A percentile compares a stretch with the other conserved stretches of the same genome.
Conservation (phyloP, 129 eudicot species). For the Oenanthe sinensis region DNA sequence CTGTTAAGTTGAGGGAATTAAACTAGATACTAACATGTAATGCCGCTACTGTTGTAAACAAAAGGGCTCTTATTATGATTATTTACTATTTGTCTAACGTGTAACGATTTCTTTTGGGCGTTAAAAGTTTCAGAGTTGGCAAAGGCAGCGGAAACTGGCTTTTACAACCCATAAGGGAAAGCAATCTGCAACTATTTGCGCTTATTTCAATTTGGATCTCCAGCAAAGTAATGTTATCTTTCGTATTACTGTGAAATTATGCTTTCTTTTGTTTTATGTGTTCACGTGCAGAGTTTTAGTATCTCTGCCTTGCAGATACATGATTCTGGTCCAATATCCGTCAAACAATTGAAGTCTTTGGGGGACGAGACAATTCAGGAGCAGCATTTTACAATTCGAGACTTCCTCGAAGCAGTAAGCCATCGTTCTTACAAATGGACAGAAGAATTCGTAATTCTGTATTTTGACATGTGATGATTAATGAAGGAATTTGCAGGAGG, state of each 20-base stretch:
- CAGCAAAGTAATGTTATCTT: slow-evolving; percentile 50
- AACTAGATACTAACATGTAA: not conserved
- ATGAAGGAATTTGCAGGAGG: slow-evolving; percentile 52
- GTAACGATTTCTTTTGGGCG: slow-evolving; percentile 5
- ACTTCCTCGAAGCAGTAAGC: slow-evolving; percentile 71
- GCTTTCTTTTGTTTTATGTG: slow-evolving; percentile 3
- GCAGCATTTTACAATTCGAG: slow-evolving; percentile 65
- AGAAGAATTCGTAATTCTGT: not conserved
- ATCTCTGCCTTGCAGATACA: slow-evolving; percentile 38
- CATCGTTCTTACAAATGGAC: not conserved
- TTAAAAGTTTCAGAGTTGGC: slow-evolving; percentile 29
- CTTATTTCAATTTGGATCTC: slow-evolving; percentile 77
- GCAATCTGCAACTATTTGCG: slow-evolving; percentile 78
- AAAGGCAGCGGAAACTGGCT: slow-evolving; percentile 44
- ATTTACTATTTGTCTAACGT: too few species aligned
- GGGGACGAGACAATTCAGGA: slow-evolving; percentile 52
- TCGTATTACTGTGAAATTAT: not conserved
- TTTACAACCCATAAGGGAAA: slow-evolving; percentile 52
- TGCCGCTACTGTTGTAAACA: not conserved
- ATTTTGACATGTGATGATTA: slow-evolving; percentile 9
- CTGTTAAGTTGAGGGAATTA: too few species aligned
- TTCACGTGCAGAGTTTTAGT: not conserved
- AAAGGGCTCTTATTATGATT: not conserved
- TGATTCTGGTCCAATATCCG: slow-evolving; percentile 51
- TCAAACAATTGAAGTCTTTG: slow-evolving; percentile 43